Base-by-base conservation (phyloP, 768 basidiomycete species). In the Cystoderma amianthinum region DNA sequence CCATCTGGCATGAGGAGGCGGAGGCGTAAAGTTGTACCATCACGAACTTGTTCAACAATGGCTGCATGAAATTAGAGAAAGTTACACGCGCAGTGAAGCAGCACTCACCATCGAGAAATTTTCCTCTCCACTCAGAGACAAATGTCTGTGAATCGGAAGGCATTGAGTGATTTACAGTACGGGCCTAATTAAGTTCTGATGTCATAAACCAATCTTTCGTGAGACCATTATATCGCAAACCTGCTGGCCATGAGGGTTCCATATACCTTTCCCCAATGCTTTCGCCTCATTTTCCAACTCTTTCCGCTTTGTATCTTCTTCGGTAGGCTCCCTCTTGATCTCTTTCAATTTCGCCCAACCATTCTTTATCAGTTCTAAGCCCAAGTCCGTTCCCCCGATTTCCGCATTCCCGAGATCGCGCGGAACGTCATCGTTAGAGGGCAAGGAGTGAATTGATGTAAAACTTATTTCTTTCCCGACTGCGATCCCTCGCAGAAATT, bases 321-420 rank as follows among this genome's bases (percentile, higher is more conserved):
- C 86, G 1, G 83, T 82, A 13, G 80, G 76, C 32, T 94, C 90
- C 15, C 87, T 78, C 61, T 85, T 92, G 32, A 74, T 61, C 46
- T 97, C 95, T 60, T 96, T 91, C 32, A 92, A 66, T 63, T 88
- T 94, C 9, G 79, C 90, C 92, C 92, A 97, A n/a, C 95, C 96
- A 45, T 75, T 78, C 54, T 73, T 78, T 30, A 98, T 71, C n/a
- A 95, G 60, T 56, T 92, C 87, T 0, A 72, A 70, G 3, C 80
- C 69, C 16, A 94, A 60, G 52, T 94, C 90, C 39, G 79, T 57
- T 5, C 84, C 86, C 36, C 67, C 74, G 25, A 89, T 74, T 45
- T 88, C 83, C 13, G 76, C 87, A 20, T 67, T 72, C 20, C 90
- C 91, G 39, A 93, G 69, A 59, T 93, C 92, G 48, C 89, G 83